Evolutionary conservation across 163 green algal genomes (phyloP).

Genomic region (Smithsoniella earleae): DNA sequence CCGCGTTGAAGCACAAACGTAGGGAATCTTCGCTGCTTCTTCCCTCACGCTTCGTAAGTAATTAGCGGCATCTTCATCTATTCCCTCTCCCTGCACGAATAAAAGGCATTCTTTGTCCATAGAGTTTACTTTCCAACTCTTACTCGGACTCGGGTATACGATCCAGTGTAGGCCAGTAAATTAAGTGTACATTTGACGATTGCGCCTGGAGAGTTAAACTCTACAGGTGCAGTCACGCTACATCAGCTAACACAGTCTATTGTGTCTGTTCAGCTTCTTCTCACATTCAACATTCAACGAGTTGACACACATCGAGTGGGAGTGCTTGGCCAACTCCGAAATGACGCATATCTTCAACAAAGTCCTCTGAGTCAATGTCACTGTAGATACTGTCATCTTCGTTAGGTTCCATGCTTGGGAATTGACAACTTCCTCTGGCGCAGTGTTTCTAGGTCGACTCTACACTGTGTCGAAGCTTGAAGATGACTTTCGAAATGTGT

Average conservation of each 20-base stretch:
- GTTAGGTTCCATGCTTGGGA: neutral
- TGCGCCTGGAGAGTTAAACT: too few species aligned
- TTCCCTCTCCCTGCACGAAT: conserved; percentile 15
- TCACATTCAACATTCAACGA: too few species aligned
- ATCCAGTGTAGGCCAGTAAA: too few species aligned
- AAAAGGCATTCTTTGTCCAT: too few species aligned
- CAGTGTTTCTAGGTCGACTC: too few species aligned
- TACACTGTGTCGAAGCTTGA: too few species aligned
- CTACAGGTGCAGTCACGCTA: neutral
- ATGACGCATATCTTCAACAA: conserved; percentile 27
- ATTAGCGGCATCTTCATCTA: conserved; percentile 5
- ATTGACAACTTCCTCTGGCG: too few species aligned
- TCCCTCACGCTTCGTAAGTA: neutral
- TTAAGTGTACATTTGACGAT: too few species aligned
- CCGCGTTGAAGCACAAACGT: neutral
- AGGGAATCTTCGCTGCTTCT: neutral
- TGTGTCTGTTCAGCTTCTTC: too few species aligned
- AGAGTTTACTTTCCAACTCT: too few species aligned
- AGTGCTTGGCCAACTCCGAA: conserved; percentile 22
- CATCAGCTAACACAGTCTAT: neutral
- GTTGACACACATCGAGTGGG: conserved; percentile 14
- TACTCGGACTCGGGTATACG: too few species aligned
- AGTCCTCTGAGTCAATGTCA: conserved; percentile 23
- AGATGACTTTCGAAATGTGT: too few species aligned
- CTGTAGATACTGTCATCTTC: conserved; percentile 11